Percentiles rank a stretch among this genome's conserved stretches.
Conservation (phyloP, 1,139 yeast species). For the Arxiozyma telluris region DNA sequence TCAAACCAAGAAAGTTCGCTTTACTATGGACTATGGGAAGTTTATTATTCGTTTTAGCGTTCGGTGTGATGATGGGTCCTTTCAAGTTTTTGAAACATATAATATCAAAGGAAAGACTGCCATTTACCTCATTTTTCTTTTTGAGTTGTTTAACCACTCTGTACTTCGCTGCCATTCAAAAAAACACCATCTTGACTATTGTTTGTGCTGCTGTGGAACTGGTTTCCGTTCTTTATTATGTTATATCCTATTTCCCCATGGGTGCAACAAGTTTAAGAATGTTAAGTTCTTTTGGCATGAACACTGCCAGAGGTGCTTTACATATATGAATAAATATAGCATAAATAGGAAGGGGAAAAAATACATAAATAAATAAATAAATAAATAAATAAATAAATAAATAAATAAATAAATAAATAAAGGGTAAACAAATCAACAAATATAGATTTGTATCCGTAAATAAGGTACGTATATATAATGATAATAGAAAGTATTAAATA, state of each 20-base stretch:
- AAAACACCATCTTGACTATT: conserved; percentile 69
- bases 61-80: conserved; percentile 91
- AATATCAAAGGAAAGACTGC: conserved; percentile 62
- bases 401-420: no score
- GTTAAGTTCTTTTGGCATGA: conserved; percentile 69
- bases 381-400: no score
- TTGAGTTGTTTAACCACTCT: conserved; percentile 63
- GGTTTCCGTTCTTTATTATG: conserved; percentile 79
- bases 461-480: not conserved
- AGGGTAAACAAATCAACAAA: not conserved
- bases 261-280: conserved; percentile 83
- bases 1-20: conserved; percentile 87
- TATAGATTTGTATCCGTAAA: not conserved
- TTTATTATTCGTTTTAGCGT: conserved; percentile 72
- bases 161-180: conserved; percentile 45
- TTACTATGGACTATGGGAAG: conserved; percentile 90
- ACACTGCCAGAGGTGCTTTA: conserved; percentile 45
- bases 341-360: not conserved
- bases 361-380: no score
- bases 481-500: not conserved
- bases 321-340: conserved; percentile 16
- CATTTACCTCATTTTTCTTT: conserved; percentile 74
- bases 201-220: conserved; percentile 69
- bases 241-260: conserved; percentile 88
- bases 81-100: conserved; percentile 66